Evolutionary conservation across 2,329 filamentous ascomycete species (phyloP).

Genomic region (Basipetospora chlamydospora): DNA sequence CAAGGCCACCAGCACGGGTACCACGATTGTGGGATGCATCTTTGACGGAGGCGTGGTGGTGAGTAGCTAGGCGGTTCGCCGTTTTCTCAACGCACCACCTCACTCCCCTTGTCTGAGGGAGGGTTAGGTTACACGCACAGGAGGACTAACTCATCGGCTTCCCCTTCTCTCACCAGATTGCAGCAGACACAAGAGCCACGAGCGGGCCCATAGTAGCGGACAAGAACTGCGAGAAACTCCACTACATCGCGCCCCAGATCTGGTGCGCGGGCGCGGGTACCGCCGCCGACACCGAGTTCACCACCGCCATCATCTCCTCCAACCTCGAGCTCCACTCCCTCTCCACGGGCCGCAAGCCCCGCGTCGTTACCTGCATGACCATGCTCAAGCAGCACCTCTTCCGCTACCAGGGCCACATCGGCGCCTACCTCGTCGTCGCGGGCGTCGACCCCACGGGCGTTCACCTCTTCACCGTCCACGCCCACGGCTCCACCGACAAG

Average conservation of each 20-base stretch:
- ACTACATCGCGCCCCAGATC: slow-evolving; percentile 97
- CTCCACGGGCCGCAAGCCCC: slow-evolving; percentile 88
- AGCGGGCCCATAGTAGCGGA: slow-evolving; percentile 97
- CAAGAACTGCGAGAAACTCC: slow-evolving; percentile 99
- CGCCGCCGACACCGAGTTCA: slow-evolving; percentile 97
- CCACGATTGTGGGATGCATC: slow-evolving; percentile 95
- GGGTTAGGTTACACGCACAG: too few relatives aligned
- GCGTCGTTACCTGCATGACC: slow-evolving; percentile 98
- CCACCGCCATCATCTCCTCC: slow-evolving; percentile 93
- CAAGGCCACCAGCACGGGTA: slow-evolving; percentile 96
- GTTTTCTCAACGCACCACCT: too few relatives aligned
- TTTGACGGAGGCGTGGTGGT: slow-evolving; percentile 94
- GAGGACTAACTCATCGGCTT: neutral
- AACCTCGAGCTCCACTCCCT: slow-evolving; percentile 96
- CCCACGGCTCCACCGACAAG: slow-evolving; percentile 96
- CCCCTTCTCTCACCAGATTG: slow-evolving; percentile 48
- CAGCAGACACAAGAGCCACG: slow-evolving; percentile 93
- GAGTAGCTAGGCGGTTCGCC: too few relatives aligned
- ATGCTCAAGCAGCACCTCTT: slow-evolving; percentile 99
- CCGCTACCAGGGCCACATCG: slow-evolving; percentile 94
- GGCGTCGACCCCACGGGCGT: slow-evolving; percentile 91
- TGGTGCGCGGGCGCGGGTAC: slow-evolving; percentile 98
- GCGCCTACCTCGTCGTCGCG: slow-evolving; percentile 92
- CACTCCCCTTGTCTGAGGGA: too few relatives aligned
- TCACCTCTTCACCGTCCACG: slow-evolving; percentile 95